Evolutionary conservation across 495 filamentous ascomycete genomes (phyloP).

Genomic region (Xylaria scruposa): DNA sequence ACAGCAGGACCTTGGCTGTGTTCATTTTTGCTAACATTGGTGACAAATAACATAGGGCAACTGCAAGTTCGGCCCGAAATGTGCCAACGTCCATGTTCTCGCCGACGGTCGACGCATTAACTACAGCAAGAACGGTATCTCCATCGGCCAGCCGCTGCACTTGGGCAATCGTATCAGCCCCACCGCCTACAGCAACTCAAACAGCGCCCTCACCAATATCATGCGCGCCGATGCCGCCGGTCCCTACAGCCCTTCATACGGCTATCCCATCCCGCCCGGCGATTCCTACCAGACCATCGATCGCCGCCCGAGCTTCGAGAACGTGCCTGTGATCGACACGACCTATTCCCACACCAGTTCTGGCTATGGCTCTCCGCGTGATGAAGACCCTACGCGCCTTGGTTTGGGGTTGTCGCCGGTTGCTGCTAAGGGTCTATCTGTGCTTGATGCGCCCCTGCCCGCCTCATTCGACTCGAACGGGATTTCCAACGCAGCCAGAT

Average conservation of each 20-base stretch:
- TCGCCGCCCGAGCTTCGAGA: conserved; percentile 56
- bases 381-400: conserved; percentile 65
- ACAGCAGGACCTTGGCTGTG: not conserved
- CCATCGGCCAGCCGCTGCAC: conserved; percentile 60
- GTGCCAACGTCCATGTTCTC: conserved; percentile 92
- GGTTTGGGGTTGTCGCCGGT: conserved; percentile 77
- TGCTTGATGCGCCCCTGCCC: conserved; percentile 92
- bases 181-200: conserved; percentile 57
- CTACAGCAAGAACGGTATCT: conserved; percentile 63
- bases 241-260: conserved; percentile 44
- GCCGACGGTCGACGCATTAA: conserved; percentile 93
- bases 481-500: conserved; percentile 83
- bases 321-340: conserved; percentile 79
- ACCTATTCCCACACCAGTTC: conserved; percentile 78
- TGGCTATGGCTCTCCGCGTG: conserved; percentile 85
- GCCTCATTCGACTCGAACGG: conserved; percentile 97
- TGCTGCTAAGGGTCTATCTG: conserved; percentile 70
- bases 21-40: conserved; percentile 42
- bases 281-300: conserved; percentile 52
- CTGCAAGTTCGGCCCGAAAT: conserved; percentile 98
- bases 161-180: conserved; percentile 77
- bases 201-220: conserved; percentile 83
- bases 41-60: conserved; percentile 72
- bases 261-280: conserved; percentile 46
- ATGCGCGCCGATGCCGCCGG: conserved; percentile 69